These are phyloP conservation scores for Pochonia chlamydosporia DNA, from an alignment of 2,329 filamentous ascomycete genomes.

Conservation along the genomic window DNA sequence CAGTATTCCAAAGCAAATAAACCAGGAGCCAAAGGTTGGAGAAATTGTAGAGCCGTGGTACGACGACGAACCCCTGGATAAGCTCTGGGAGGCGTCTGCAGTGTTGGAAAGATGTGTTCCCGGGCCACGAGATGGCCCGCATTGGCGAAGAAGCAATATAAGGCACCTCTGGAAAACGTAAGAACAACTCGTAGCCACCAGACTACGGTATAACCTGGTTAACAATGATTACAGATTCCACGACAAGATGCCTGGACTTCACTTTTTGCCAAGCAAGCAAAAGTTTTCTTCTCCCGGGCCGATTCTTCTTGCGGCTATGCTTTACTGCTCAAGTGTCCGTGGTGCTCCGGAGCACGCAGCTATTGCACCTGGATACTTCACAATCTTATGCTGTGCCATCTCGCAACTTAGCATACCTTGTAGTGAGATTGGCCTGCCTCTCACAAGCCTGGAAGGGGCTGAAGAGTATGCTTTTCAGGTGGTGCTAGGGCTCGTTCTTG, in stretches of 20 bases:
- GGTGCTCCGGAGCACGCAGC: conserved; percentile 26
- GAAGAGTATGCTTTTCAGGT: conserved; percentile 37
- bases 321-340: conserved; percentile 34
- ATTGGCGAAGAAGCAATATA: conserved; percentile 4
- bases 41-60: conserved; percentile 2
- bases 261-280: conserved; percentile 37
- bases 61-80: conserved; percentile 4
- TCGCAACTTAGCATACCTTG: conserved; percentile 32
- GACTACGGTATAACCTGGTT: background rate
- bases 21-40: background rate
- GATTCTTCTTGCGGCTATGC: conserved; percentile 35
- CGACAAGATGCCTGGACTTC: conserved; percentile 36
- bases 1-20: background rate
- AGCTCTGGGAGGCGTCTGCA: conserved; percentile 4
- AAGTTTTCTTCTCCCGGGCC: conserved; percentile 36
- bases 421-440: conserved; percentile 19
- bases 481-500: conserved; percentile 34
- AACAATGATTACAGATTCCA: conserved; percentile 30
- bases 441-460: conserved; percentile 14
- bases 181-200: background rate
- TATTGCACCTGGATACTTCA: conserved; percentile 32
- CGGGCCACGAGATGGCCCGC: background rate
- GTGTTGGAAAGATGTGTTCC: conserved; percentile 1
- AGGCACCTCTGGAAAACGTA: conserved; percentile 6
- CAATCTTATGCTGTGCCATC: conserved; percentile 31